phyloP scores from a whole-genome alignment of 768 basidiomycete genomes.

The Trichaptum fuscoviolaceum region DNA sequence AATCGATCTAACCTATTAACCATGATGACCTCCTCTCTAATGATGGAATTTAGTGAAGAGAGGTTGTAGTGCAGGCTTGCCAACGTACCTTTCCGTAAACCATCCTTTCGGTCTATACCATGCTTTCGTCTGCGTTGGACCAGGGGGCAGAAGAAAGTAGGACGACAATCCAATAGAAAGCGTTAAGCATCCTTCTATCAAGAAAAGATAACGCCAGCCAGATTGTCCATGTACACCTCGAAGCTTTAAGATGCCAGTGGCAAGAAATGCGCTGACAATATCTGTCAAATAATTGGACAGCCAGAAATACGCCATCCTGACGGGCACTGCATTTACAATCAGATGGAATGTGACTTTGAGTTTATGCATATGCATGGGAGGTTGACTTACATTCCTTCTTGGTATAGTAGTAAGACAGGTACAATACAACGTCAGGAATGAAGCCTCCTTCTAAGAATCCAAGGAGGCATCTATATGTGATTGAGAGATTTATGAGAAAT shows the following conservation, averaged over 20 bases:
- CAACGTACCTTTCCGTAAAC: conserved; percentile 52
- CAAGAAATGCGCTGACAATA: conserved; percentile 58
- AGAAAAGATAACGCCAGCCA: conserved; percentile 57
- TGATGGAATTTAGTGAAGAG: not conserved
- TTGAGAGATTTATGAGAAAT: not conserved
- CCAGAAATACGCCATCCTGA: conserved; percentile 71
- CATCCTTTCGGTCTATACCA: conserved; percentile 59
- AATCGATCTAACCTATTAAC: conserved; percentile 41
- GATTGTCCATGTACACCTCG: conserved; percentile 47
- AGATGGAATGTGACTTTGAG: not conserved
- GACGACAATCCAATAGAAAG: conserved; percentile 44
- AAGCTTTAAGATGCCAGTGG: conserved; percentile 53
- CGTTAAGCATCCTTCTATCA: conserved; percentile 49
- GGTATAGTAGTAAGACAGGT: conserved; percentile 62
- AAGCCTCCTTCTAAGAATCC: conserved; percentile 63
- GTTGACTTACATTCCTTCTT: conserved; percentile 42
- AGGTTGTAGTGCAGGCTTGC: not conserved
- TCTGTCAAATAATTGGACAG: conserved; percentile 49
- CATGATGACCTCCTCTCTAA: conserved; percentile 57
- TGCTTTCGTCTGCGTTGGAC: conserved; percentile 58
- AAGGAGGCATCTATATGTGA: conserved; percentile 36
- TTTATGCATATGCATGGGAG: not conserved
- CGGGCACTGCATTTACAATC: conserved; percentile 37
- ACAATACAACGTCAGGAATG: conserved; percentile 60
- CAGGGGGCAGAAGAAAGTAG: conserved; percentile 55